phyloP scores from a whole-genome alignment of 2,329 filamentous ascomycete species.

The Alternaria panax region DNA sequence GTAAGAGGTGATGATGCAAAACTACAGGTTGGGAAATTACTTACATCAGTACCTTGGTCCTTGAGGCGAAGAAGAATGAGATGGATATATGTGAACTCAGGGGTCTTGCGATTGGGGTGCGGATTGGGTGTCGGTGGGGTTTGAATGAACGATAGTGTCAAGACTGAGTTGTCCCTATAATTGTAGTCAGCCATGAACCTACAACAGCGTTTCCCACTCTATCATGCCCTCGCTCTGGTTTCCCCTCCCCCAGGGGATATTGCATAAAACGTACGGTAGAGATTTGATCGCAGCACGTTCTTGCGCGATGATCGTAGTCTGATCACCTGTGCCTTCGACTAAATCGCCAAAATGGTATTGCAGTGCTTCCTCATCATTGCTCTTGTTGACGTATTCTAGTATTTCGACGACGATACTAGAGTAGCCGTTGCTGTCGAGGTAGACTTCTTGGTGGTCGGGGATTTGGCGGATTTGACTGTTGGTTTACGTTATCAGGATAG shows the following conservation, averaged over 20 bases:
- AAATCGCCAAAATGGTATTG: constrained; percentile 60
- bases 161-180: constrained; percentile 62
- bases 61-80: constrained; percentile 80
- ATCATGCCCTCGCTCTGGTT: not conserved
- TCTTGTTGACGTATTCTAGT: constrained; percentile 76
- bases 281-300: constrained; percentile 40
- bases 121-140: constrained; percentile 50
- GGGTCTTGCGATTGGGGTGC: constrained; percentile 41
- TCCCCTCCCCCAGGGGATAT: not conserved
- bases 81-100: constrained; percentile 74
- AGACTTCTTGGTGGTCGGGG: constrained; percentile 91
- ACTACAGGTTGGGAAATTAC: not conserved
- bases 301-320: constrained; percentile 45
- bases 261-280: constrained; percentile 46
- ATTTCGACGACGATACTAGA: constrained; percentile 91
- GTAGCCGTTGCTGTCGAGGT: constrained; percentile 82
- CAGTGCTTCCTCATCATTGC: constrained; percentile 72
- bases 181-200: constrained; percentile 1
- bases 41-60: constrained; percentile 72
- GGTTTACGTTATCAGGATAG: constrained; percentile 4
- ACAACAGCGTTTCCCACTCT: not conserved
- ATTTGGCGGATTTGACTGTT: constrained; percentile 74
- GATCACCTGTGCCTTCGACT: constrained; percentile 47
- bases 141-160: constrained; percentile 71
- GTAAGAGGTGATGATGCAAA: not conserved